Evolutionary conservation across 2,329 filamentous ascomycete species (phyloP).

Genomic region (Aspergillus neoniger): DNA sequence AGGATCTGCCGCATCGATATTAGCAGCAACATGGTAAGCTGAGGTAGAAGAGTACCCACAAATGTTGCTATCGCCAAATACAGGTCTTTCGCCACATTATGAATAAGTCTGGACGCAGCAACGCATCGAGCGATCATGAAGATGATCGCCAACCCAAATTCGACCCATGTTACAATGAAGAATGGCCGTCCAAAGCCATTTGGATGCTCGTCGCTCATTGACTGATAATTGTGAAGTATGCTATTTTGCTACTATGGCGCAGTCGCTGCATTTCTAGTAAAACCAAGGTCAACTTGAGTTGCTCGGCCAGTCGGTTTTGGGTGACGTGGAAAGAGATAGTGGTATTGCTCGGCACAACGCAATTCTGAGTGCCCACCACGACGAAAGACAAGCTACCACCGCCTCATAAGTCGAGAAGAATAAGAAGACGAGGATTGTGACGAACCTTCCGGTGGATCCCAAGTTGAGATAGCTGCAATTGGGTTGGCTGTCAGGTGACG

Average conservation of each 20-base stretch:
- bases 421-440: no score
- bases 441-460: no score
- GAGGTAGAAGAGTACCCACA: slow-evolving; percentile 13
- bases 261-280: not conserved
- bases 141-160: slow-evolving; percentile 17
- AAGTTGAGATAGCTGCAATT: no score
- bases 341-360: not conserved
- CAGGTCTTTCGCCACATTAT: slow-evolving; percentile 18
- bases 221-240: not conserved
- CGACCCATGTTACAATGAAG: slow-evolving; percentile 20
- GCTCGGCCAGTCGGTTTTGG: not conserved
- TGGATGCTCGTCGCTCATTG: not conserved
- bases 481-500: not conserved
- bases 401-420: no score
- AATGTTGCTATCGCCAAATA: slow-evolving; percentile 23
- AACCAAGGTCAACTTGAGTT: not conserved
- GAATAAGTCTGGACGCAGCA: slow-evolving; percentile 21
- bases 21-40: not conserved
- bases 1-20: slow-evolving; percentile 6
- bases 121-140: slow-evolving; percentile 21
- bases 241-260: not conserved
- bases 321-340: not conserved
- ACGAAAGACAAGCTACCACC: no score
- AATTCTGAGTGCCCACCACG: no score
- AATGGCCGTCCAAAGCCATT: slow-evolving; percentile 11